Conservation (phyloP, 2,329 filamentous ascomycete genomes). For the Sclerotiophoma versabilis region DNA sequence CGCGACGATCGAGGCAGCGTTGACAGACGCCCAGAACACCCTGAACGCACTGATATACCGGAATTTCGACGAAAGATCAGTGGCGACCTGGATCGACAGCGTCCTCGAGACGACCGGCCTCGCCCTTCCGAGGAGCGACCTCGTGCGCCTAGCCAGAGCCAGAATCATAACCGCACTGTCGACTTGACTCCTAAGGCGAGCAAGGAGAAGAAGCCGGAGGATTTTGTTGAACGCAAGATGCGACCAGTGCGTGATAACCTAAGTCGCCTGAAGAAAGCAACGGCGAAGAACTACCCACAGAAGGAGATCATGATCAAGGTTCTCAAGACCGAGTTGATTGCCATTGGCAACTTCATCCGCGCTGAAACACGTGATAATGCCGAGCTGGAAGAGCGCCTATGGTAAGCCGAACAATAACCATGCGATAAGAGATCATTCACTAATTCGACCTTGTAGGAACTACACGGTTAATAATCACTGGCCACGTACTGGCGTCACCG, state of each 20-base stretch:
- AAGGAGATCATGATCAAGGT: conserved; percentile 68
- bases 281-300: conserved; percentile 67
- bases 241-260: conserved; percentile 68
- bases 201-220: conserved; percentile 49
- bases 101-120: conserved; percentile 49
- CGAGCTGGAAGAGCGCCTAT: conserved; percentile 59
- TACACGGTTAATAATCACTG: conserved; percentile 49
- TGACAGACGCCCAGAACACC: conserved; percentile 48
- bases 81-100: conserved; percentile 49
- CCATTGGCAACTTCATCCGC: conserved; percentile 69
- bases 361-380: conserved; percentile 53
- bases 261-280: conserved; percentile 66
- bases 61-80: conserved; percentile 54
- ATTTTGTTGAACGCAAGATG: conserved; percentile 61
- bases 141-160: conserved; percentile 55
- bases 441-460: conserved; percentile 40
- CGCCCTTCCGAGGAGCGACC: conserved; percentile 58
- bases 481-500: conserved; percentile 43
- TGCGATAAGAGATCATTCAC: conserved; percentile 1
- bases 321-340: conserved; percentile 67
- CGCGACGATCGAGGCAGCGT: conserved; percentile 43
- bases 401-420: conserved; percentile 49
- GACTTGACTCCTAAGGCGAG: conserved; percentile 36
- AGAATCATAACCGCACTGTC: conserved; percentile 42
- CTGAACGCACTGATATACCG: conserved; percentile 51